Evolutionary conservation across 768 basidiomycete genomes (phyloP), one percentile per base, ranked within the genome.

Genomic region (Cystobasidiopsis lactophilus): DNA sequence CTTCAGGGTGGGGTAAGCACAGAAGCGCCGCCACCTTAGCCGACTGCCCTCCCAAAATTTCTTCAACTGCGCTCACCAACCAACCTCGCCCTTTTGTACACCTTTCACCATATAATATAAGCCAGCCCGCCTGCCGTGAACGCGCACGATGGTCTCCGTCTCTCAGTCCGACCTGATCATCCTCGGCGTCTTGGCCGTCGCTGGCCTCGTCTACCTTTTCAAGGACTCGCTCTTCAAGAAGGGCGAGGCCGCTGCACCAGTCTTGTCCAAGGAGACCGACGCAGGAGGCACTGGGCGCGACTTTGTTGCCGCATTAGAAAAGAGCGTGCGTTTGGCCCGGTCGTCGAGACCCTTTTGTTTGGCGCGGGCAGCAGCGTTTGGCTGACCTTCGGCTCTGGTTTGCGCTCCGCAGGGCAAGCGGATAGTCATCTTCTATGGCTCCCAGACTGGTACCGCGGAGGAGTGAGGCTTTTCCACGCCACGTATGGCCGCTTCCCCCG

Each of bases 401-500:
- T 50, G 11, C 21, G 40, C 21, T 30, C 51, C 27, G 55, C 58
- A 95, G 89, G 91, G 89, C 76, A 95, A 93, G 68, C 85, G 88
- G 56, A 71, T 91, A 16, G 82, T 85, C 61, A 95, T 96, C 63
- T 91, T 98, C 66, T 98, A 93, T 64, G 91, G 91, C 53, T 95
- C 91, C 21, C 91, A 98, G 65, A 98, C 91, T 0, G 91, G 91
- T 53, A 98, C 91, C 16, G 91, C 91, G 2, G 93, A 96, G 67
- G 91, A 98, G n/a, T n/a, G n/a, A n/a, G n/a, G n/a, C n/a, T n/a
- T n/a, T n/a, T n/a, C 67, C 93, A 68, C 58, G 43, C 38, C 13
- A n/a, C n/a, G n/a, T n/a, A n/a, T n/a, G n/a, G n/a, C n/a, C n/a
- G n/a, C n/a, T n/a, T n/a, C n/a, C n/a, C n/a, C n/a, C n/a, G n/a